These are phyloP conservation scores for Dictyostelium firmibasis DNA, from an alignment of 78 protist species.

Conservation along the genomic window DNA sequence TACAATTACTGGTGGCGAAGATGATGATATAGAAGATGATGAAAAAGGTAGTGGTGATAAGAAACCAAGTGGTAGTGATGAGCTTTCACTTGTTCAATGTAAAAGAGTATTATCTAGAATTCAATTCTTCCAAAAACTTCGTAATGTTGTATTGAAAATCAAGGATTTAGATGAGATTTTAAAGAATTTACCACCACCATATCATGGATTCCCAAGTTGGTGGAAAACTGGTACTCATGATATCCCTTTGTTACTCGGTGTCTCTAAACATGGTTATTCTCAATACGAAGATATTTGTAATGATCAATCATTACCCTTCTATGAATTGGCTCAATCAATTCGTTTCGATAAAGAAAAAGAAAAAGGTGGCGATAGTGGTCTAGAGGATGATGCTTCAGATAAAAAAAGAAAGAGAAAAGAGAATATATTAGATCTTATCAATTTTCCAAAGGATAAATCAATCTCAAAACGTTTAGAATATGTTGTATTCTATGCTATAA, in stretches of 20 bases:
- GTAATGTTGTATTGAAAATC: background rate
- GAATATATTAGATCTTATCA: background rate
- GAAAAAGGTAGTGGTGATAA: conserved; percentile 8
- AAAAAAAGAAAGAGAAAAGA: conserved; percentile 68
- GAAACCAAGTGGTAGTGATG: conserved; percentile 13
- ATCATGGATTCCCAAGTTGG: conserved; percentile 66
- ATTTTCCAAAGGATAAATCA: conserved; percentile 53
- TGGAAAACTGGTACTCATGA: conserved; percentile 69
- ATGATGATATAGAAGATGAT: background rate
- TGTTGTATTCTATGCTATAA: conserved; percentile 7
- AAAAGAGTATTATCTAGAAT: conserved; percentile 70
- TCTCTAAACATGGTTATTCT: conserved; percentile 72
- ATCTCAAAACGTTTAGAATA: conserved; percentile 28
- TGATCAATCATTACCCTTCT: conserved; percentile 50
- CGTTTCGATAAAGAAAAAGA: background rate
- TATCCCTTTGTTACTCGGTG: conserved; percentile 27
- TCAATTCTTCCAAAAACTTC: conserved; percentile 35
- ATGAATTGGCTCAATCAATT: background rate
- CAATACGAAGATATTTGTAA: conserved; percentile 58
- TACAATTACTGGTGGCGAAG: background rate
- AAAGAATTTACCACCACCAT: conserved; percentile 10
- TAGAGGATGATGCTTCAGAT: background rate
- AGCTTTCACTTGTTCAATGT: conserved; percentile 60
- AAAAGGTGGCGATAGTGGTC: background rate
- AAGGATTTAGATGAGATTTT: background rate